Evolutionary conservation across 2,329 filamentous ascomycete species (phyloP), one percentile per base, ranked within the genome.

Genomic region (Trichoderma simmonsii): DNA sequence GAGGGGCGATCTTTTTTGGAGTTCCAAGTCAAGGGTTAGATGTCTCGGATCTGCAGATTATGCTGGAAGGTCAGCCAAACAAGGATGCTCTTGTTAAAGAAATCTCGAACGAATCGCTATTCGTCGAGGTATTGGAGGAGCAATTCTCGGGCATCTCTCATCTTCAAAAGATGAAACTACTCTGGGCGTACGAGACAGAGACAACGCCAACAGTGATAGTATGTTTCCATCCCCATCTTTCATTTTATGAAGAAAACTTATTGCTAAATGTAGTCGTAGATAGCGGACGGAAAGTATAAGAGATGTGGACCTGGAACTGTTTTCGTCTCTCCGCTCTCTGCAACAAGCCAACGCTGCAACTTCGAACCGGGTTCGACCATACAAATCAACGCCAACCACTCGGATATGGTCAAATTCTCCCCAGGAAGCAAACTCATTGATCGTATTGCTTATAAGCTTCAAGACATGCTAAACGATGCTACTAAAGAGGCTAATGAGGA

Each of bases 141-240:
- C 34, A 71, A 6, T 48, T 66, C 12, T 61, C 14, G 0, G 70
- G 62, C 2, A 60, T 71, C 15, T 24, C 21, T 26, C 21, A 56
- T 61, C 54, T 2, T n/a, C 51, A 21, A 36, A 61, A 9, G 1
- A 67, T 67, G 26, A 48, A 36, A 0, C 12, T 66, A 5, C 26
- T 71, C 9, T 71, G 70, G 70, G 70, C 70, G 8, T 71, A 66
- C 59, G 70, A 66, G 26, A 66, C 70, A 6, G 15, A 61, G 8
- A 59, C 15, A 9, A 71, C 61, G n/a, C 48, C 61, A 18, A 61
- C 48, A 3, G 18, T 71, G 1, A 3, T 1, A 7, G 70, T 71
- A 36, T 3, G 28, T 8, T 15, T 5, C 4, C 43, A 21, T n/a
- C 1, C 0, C 15, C n/a, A 12, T 21, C n/a, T 12, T 21, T 51